Evolutionary conservation across 768 basidiomycete species (phyloP).

Genomic region (Boletellus ananas): DNA sequence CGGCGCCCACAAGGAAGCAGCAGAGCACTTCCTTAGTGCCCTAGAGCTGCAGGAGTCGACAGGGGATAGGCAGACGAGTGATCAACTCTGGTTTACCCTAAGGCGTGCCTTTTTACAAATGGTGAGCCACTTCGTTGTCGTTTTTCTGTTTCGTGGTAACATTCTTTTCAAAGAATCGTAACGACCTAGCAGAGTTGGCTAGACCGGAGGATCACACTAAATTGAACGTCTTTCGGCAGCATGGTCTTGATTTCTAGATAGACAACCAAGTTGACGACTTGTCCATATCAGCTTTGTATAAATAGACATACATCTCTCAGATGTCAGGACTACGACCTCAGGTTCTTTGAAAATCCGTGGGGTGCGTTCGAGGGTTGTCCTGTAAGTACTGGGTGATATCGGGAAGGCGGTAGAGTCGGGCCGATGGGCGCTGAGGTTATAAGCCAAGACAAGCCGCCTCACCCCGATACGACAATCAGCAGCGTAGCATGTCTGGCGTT

Average conservation of each 20-base stretch:
- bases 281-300: too few species aligned
- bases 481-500: constrained; percentile 49
- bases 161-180: constrained; percentile 53
- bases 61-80: constrained; percentile 64
- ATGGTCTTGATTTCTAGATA: constrained; percentile 85
- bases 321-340: too few species aligned
- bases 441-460: constrained; percentile 9
- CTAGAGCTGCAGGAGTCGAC: constrained; percentile 72
- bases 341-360: too few species aligned
- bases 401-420: too few species aligned
- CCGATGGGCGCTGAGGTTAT: not conserved
- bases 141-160: not conserved
- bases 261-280: not conserved
- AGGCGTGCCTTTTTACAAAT: constrained; percentile 75
- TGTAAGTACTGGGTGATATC: too few species aligned
- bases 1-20: constrained; percentile 91
- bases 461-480: constrained; percentile 1
- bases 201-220: constrained; percentile 56
- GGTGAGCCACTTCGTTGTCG: constrained; percentile 40
- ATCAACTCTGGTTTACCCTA: constrained; percentile 88
- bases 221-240: constrained; percentile 69
- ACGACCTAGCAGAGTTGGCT: constrained; percentile 77
- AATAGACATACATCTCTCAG: too few species aligned
- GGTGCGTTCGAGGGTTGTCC: too few species aligned
- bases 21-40: constrained; percentile 91